These are phyloP conservation scores for Penicillium antarcticum DNA, from an alignment of 495 filamentous ascomycete genomes.

Conservation along the genomic window DNA sequence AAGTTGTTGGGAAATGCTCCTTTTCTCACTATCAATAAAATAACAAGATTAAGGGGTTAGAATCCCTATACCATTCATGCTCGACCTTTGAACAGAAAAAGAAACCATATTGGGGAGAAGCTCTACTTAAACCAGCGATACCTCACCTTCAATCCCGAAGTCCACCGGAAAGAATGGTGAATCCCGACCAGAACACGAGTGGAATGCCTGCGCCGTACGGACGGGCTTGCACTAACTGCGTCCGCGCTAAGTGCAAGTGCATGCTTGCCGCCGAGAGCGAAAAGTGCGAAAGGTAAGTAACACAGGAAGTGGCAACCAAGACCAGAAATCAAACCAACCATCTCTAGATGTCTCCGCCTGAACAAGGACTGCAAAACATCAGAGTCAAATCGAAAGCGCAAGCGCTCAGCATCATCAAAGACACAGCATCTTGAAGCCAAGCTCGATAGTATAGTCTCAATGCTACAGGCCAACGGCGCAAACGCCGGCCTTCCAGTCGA, in stretches of 20 bases:
- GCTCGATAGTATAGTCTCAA: constrained; percentile 47
- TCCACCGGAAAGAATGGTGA: constrained; percentile 20
- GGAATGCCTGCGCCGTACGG: constrained; percentile 36
- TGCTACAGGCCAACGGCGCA: constrained; percentile 31
- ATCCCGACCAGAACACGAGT: constrained; percentile 8
- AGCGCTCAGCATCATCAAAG: constrained; percentile 22
- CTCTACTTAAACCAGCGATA: no score
- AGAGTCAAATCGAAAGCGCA: constrained; percentile 31
- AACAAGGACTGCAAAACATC: constrained; percentile 42
- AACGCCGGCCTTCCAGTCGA: constrained; percentile 8
- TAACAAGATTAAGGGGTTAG: no score
- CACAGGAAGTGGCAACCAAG: background rate
- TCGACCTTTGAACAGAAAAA: no score
- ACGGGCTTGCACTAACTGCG: constrained; percentile 54
- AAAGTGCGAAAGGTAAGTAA: constrained; percentile 46
- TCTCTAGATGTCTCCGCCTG: constrained; percentile 45
- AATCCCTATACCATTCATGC: no score
- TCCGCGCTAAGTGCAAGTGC: constrained; percentile 55
- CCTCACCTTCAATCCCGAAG: constrained; percentile 9
- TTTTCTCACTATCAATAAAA: no score
- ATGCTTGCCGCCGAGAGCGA: constrained; percentile 33
- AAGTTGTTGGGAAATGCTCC: no score
- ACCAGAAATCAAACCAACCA: background rate
- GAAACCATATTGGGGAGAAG: no score
- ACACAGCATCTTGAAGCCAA: constrained; percentile 48